A percentile compares a stretch with the other conserved stretches of the same genome.
Conservation (phyloP, 2,329 filamentous ascomycete species). For the Clarireedia monteithiana region DNA sequence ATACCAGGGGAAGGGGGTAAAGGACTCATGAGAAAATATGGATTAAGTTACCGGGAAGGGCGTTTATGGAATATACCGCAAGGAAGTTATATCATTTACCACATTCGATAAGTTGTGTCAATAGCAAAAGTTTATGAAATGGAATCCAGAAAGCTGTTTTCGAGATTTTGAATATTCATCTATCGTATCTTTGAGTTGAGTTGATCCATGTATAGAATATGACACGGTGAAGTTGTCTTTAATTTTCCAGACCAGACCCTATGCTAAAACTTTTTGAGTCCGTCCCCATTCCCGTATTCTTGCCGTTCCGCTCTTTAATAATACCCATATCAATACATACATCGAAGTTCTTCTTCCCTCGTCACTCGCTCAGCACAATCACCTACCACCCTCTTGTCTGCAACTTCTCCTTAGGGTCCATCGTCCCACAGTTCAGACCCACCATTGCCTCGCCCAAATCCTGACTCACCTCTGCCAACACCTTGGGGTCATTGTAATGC, state of each 20-base stretch:
- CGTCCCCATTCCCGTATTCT: not conserved
- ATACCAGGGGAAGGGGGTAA: not conserved
- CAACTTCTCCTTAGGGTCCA: slow-evolving; percentile 75
- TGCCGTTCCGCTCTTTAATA: not conserved
- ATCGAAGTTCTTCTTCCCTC: not conserved
- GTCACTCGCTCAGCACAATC: not conserved
- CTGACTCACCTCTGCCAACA: slow-evolving; percentile 79
- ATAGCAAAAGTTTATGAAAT: too few relatives aligned
- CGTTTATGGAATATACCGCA: not conserved
- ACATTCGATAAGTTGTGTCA: too few relatives aligned
- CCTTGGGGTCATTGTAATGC: slow-evolving; percentile 77
- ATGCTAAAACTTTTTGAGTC: not conserved
- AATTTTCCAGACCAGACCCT: too few relatives aligned
- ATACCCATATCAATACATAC: not conserved
- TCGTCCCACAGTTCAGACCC: slow-evolving; percentile 76
- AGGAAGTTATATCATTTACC: too few relatives aligned
- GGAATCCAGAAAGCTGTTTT: too few relatives aligned
- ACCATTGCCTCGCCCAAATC: slow-evolving; percentile 98
- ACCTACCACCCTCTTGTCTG: slow-evolving; percentile 76
- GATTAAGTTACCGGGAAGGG: not conserved
- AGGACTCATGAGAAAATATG: not conserved
- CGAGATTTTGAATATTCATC: too few relatives aligned
- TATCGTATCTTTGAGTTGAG: too few relatives aligned
- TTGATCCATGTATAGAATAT: too few relatives aligned
- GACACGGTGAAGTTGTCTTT: too few relatives aligned